Evolutionary conservation across 129 eudicot genomes (phyloP).

Genomic region (Rutidosis leptorrhynchoides): DNA sequence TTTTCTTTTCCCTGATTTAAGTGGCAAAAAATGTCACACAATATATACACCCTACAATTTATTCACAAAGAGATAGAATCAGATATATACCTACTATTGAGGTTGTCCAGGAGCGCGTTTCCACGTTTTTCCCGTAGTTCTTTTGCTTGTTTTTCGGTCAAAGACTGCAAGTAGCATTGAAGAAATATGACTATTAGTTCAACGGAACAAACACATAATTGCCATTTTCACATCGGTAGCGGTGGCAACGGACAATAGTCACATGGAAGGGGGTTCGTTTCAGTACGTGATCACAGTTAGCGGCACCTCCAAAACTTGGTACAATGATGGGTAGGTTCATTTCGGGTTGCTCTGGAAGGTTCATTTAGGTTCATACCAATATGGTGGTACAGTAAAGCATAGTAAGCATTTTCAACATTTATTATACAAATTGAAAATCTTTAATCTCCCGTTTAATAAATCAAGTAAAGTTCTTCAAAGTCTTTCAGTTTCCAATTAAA

Average conservation of each 20-base stretch:
- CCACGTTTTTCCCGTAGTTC: slow-evolving; percentile 74
- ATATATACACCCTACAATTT: not conserved
- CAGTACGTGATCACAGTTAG: no score
- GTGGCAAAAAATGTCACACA: slow-evolving; percentile 11
- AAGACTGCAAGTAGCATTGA: slow-evolving; percentile 46
- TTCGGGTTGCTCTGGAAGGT: no score
- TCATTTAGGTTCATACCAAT: no score
- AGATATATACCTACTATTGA: slow-evolving; percentile 53
- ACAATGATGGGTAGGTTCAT: no score
- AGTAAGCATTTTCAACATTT: no score
- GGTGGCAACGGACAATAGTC: slow-evolving; percentile 9
- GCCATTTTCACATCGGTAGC: not conserved
- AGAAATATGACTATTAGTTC: slow-evolving; percentile 7
- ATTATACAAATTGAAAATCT: no score
- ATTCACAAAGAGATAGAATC: slow-evolving; percentile 3
- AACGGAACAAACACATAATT: slow-evolving; percentile 13
- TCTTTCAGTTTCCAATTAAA: no score
- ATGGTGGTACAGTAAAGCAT: no score
- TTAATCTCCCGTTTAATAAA: no score
- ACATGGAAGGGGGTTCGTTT: no score
- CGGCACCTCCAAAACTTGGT: no score
- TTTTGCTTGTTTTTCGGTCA: slow-evolving; percentile 87
- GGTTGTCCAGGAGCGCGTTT: slow-evolving; percentile 53
- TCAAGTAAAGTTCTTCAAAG: no score
- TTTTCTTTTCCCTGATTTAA: slow-evolving; percentile 65